Base-by-base conservation (phyloP, 768 basidiomycete genomes). In the Psilocybe cubensis region DNA sequence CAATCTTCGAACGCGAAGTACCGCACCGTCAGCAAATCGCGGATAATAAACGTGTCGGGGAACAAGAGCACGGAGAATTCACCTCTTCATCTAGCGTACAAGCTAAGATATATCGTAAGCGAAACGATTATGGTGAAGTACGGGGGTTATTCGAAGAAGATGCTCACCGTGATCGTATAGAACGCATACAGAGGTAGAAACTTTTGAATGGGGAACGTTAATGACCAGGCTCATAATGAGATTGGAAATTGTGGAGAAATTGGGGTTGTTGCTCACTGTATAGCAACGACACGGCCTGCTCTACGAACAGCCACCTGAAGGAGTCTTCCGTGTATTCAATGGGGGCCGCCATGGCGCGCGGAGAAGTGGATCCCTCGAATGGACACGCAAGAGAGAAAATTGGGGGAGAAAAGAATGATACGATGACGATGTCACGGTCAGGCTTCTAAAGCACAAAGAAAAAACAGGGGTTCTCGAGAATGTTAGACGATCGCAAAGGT, bases 81-180 rank as follows among this genome's bases (percentile, higher is more conserved):
- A 54, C 58, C 47, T 59, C 58, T 11, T 54, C 58, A 27, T 54
- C 52, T 6, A 59, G 27, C 7, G 58, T 59, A 8, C 52, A 54
- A 8, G 54, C 58, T 59, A 28, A 8, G 31, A n/a, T 17, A 18
- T 27, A 6, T 4, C 21, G 3, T 2, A 5, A 10, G 43, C 27
- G n/a, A 28, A 49, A n/a, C n/a, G n/a, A n/a, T n/a, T n/a, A n/a
- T n/a, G n/a, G n/a, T n/a, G n/a, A n/a, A n/a, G n/a, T n/a, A n/a
- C n/a, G n/a, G n/a, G n/a, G n/a, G n/a, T 9, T 2, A 6, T n/a
- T 14, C 18, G 5, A 25, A n/a, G 7, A 40, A 28, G 17, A 23
- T 41, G 38, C 58, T 18, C 24, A 59, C 58, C 31, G 18, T 59
- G 58, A 23, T 59, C 58, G 33, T 59, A 59, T 8, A 54, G 28